phyloP scores from a whole-genome alignment of 108 stramenopile species.

The Pelagomonas calceolata region DNA sequence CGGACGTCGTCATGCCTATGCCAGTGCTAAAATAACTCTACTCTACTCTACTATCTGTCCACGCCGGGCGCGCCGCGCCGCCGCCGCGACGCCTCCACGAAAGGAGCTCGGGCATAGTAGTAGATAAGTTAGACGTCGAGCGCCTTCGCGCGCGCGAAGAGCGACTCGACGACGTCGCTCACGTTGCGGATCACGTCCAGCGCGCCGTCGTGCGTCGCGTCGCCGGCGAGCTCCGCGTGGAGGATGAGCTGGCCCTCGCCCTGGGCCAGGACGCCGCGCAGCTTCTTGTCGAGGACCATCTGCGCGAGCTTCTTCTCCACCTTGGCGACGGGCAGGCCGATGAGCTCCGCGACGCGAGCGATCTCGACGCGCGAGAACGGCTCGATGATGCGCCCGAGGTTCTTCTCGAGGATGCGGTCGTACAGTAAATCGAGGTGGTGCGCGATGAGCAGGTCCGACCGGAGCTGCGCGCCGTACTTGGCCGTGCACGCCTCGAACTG shows the following conservation, averaged over 20 bases:
- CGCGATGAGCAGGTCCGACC: conserved; percentile 77
- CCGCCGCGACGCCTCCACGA: too few species aligned
- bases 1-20: too few species aligned
- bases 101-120: too few species aligned
- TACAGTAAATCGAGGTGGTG: conserved; percentile 89
- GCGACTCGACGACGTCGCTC: conserved; percentile 45
- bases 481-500: conserved; percentile 69
- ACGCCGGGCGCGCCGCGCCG: too few species aligned
- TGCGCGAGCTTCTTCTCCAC: conserved; percentile 93
- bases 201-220: conserved; percentile 73
- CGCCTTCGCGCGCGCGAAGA: not conserved
- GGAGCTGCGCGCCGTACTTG: conserved; percentile 54
- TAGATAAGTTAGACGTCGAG: not conserved
- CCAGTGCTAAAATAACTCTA: too few species aligned
- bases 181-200: conserved; percentile 78
- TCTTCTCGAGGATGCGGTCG: conserved; percentile 84
- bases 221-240: conserved; percentile 63
- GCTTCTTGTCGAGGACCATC: conserved; percentile 97
- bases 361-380: conserved; percentile 96
- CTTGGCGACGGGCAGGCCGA: conserved; percentile 68
- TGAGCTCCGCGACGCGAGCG: conserved; percentile 76
- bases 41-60: too few species aligned
- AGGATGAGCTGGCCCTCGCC: conserved; percentile 87
- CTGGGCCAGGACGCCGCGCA: conserved; percentile 94
- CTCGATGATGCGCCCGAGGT: conserved; percentile 72